Evolutionary conservation across 495 filamentous ascomycete species (phyloP), one percentile per base, ranked within the genome.

Genomic region (Penicillium maclennaniae): DNA sequence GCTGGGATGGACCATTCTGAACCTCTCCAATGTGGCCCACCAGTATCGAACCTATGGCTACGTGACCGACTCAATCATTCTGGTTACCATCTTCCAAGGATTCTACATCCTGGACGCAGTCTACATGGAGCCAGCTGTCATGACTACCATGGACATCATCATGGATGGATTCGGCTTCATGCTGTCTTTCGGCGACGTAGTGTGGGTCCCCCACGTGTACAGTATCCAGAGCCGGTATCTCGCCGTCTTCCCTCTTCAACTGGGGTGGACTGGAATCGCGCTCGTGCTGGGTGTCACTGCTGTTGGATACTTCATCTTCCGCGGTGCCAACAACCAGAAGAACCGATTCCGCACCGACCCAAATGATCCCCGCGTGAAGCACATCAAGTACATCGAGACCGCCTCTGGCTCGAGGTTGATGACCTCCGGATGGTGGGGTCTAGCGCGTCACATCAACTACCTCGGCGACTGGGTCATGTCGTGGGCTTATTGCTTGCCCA

Each of bases 161-260:
- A 88, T 84, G 62, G 93, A 98, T 62, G 95, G 93, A 14, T 97
- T 97, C 60, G 95, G 93, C 42, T 90, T 87, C 69, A 98, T 98
- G 93, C 74, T 98, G n/a, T 77, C 88, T 2, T 97, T 97, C 58
- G 93, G 92, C 31, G 93, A 97, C 61, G 77, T 97, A 4, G 88
- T 86, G 59, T 97, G 93, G 95, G 78, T 97, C 9, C 93, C 93
- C 3, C 92, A 97, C 74, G 75, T 87, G 48, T 97, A 96, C 79
- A 86, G 81, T 37, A 74, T 90, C 45, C 92, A 96, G 69, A 82
- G 86, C 15, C 82, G 89, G n/a, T 98, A 97, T 64, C 83, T 98
- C 16, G 80, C 92, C 15, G 76, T 85, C 9, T 87, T 93, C 72
- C 93, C 93, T 0, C 74, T 90, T 26, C 70, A 83, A 34, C 86